phyloP scores from a whole-genome alignment of 768 basidiomycete genomes.

The Termitomyces sp. region DNA sequence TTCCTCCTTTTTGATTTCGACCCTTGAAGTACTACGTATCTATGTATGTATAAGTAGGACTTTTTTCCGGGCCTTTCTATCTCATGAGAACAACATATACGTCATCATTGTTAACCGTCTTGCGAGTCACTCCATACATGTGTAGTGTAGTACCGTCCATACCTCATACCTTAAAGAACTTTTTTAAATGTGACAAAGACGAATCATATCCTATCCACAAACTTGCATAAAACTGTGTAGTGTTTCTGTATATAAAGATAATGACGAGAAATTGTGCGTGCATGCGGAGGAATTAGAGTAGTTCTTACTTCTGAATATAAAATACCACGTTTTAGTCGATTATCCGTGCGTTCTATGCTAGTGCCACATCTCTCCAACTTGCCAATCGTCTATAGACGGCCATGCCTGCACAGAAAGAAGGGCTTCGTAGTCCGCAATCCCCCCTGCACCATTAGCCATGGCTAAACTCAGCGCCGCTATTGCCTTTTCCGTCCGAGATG shows the following conservation, averaged over 20 bases:
- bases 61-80: background rate
- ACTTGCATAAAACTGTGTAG: background rate
- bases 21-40: background rate
- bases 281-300: background rate
- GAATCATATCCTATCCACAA: background rate
- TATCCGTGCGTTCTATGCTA: background rate
- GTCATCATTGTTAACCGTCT: no score
- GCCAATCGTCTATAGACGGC: slow-evolving; percentile 30
- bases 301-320: background rate
- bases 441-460: slow-evolving; percentile 60
- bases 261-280: slow-evolving; percentile 1
- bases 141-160: no score
- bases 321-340: background rate
- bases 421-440: slow-evolving; percentile 51
- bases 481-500: slow-evolving; percentile 52
- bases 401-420: slow-evolving; percentile 33
- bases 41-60: background rate
- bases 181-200: background rate
- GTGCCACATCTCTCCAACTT: slow-evolving; percentile 56
- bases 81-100: no score
- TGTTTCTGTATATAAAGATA: slow-evolving; percentile 4
- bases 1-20: background rate
- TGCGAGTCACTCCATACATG: no score
- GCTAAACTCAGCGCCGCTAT: slow-evolving; percentile 54
- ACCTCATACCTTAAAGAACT: no score